Evolutionary conservation across 2,329 filamentous ascomycete genomes (phyloP), one percentile per base, ranked within the genome.

Genomic region (Dactylonectria estremocensis): DNA sequence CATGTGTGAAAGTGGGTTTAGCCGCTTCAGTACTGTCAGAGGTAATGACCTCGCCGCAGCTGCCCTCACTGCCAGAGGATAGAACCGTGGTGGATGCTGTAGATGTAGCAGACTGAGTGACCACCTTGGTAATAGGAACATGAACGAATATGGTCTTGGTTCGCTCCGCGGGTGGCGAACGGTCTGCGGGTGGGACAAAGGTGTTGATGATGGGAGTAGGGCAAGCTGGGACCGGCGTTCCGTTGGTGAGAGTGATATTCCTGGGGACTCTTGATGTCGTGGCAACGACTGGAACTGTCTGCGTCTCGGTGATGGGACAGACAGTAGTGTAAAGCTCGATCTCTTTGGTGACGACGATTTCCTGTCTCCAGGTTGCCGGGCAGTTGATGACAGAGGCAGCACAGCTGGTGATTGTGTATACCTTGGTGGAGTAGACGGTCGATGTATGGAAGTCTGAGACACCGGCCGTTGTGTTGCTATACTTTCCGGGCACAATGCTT

Each of bases 321-420:
- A 60, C 33, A 14, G 57, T 60, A 22, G 57, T 60, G n/a, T 60
- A 60, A 46, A 60, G 43, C 31, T 60, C 57, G 31, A 60, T 16
- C 13, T 24, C 18, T 11, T 52, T 31, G 10, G 57, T 60, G 57
- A 60, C 24, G 28, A 60, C 46, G 16, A 43, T 14, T 11, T 50
- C 31, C 31, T 60, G 20, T 9, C 20, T 22, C 43, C 57, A 60
- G 10, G 13, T 37, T 9, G 57, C 57, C n/a, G 57, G 46, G 57
- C 57, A 60, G 57, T 60, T 50, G 9, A 60, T 40, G 28, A 60
- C 57, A 5, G 24, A 40, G 4, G 57, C 57, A 3, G 45, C 57
- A 40, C 57, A 60, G n/a, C 45, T 60, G 10, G 28, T 52, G 11
- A 60, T 22, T 9, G 57, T 60, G 57, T 60, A 60, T 3, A 60